phyloP scores from a whole-genome alignment of 768 basidiomycete species.

The Suillus decipiens region DNA sequence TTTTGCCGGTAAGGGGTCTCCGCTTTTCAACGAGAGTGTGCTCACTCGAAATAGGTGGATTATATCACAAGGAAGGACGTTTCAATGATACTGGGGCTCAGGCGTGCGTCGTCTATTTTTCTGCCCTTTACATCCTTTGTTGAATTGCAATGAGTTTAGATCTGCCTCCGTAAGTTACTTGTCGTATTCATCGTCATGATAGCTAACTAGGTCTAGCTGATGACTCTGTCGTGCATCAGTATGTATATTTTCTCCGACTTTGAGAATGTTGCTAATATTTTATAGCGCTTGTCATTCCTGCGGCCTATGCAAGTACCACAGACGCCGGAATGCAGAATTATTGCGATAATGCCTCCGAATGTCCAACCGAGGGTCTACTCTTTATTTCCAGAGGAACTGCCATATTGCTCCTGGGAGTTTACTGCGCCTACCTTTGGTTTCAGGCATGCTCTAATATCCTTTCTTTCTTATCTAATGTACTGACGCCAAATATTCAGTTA shows the following conservation, averaged over 20 bases:
- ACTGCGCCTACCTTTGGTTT: constrained; percentile 74
- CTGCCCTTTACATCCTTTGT: not conserved
- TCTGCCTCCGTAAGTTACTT: constrained; percentile 38
- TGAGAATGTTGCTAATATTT: constrained; percentile 18
- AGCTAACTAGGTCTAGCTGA: constrained; percentile 46
- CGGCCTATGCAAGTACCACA: constrained; percentile 69
- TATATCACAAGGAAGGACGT: constrained; percentile 60
- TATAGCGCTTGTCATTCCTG: constrained; percentile 82
- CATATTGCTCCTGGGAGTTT: constrained; percentile 70
- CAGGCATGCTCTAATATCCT: constrained; percentile 47
- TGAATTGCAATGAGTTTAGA: constrained; percentile 21
- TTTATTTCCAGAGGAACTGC: constrained; percentile 82
- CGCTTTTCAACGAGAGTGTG: not conserved
- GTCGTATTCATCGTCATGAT: constrained; percentile 2
- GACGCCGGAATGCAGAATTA: constrained; percentile 9
- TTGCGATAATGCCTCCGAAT: constrained; percentile 13
- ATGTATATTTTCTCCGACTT: constrained; percentile 28
- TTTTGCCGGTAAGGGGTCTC: constrained; percentile 58
- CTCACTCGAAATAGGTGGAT: constrained; percentile 52
- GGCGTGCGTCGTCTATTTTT: constrained; percentile 51
- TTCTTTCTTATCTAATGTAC: constrained; percentile 5
- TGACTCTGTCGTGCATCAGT: constrained; percentile 89
- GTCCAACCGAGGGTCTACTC: constrained; percentile 51
- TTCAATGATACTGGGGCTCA: constrained; percentile 89
- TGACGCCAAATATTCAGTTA: constrained; percentile 44